These are phyloP conservation scores for Metschnikowia gruessii DNA, from an alignment of 805 yeast species.

Conservation along the genomic window DNA sequence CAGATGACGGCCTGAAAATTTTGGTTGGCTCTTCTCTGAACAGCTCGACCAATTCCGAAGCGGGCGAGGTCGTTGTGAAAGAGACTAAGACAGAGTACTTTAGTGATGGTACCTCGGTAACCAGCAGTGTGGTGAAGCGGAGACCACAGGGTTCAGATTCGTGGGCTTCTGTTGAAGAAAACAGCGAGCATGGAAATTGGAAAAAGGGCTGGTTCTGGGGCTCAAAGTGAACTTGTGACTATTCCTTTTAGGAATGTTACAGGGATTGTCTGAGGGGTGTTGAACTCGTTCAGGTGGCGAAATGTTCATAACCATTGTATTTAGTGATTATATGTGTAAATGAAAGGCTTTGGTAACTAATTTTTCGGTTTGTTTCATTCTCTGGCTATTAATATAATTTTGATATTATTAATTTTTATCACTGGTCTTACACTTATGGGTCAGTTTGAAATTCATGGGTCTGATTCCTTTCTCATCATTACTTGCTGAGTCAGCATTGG, in stretches of 20 bases:
- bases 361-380: no score
- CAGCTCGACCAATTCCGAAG: conserved; percentile 26
- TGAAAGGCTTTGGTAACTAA: background rate
- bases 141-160: conserved; percentile 34
- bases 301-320: no score
- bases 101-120: conserved; percentile 36
- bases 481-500: no score
- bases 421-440: no score
- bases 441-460: no score
- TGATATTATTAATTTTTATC: no score
- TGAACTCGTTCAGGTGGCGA: no score
- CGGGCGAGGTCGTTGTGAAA: conserved; percentile 28
- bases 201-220: conserved; percentile 28
- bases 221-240: conserved; percentile 1
- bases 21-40: conserved; percentile 31
- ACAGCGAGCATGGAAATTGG: conserved; percentile 17
- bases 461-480: no score
- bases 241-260: no score
- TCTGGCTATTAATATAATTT: no score
- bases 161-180: conserved; percentile 34
- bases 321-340: background rate
- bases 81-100: conserved; percentile 35
- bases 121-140: conserved; percentile 29
- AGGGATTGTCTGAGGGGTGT: no score
- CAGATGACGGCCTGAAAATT: background rate